Base-by-base conservation (phyloP, 1,284 basidiomycete species). In the Sporisorium reilianum region DNA sequence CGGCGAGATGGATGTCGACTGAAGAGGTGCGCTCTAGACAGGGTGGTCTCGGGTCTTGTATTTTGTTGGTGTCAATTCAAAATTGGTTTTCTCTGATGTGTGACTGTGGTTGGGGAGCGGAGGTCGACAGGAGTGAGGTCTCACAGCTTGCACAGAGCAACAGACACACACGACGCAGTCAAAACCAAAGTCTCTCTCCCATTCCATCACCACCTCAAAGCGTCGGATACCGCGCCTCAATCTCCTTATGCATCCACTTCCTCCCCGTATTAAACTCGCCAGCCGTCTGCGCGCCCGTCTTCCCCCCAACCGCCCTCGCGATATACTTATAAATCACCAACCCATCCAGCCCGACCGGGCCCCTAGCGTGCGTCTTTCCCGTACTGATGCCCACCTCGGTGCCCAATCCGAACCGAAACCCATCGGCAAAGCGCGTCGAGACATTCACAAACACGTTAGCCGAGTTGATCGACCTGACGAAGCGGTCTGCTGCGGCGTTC, bases 321-420 rank as follows among this genome's bases (percentile, higher is more conserved):
- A 84, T 64, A 28, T 84, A 84, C 65, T 84, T 84, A 69, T 84
- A 84, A 9, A 75, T 84, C 12, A 83, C 81, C 16, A 84, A 49
- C 0, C 97, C 97, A 75, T 98, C 95, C 55, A 99, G 87, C 0
- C 97, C 97, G 1, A 99, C 97, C 0, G 97, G 97, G 2, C 97
- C 97, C 30, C 97, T 88, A 2, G 97, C 96, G 82, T 99, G 97
- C 57, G 97, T 97, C 80, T 93, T 91, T 2, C 95, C 95, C 0
- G 97, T 99, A 83, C 91, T 93, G 82, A 99, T 97, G 10, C 97
- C 97, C 1, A 99, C 96, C 86, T 99, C 97, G 2, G 97, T 96
- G 1, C 97, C 97, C 75, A 97, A 93, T 0, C 97, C 97, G 85
- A 95, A 99, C 60, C 97, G 87, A 86, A 96, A 98, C 1, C 97